Evolutionary conservation across 768 basidiomycete genomes (phyloP).

Genomic region (Pulveroboletus sp.): DNA sequence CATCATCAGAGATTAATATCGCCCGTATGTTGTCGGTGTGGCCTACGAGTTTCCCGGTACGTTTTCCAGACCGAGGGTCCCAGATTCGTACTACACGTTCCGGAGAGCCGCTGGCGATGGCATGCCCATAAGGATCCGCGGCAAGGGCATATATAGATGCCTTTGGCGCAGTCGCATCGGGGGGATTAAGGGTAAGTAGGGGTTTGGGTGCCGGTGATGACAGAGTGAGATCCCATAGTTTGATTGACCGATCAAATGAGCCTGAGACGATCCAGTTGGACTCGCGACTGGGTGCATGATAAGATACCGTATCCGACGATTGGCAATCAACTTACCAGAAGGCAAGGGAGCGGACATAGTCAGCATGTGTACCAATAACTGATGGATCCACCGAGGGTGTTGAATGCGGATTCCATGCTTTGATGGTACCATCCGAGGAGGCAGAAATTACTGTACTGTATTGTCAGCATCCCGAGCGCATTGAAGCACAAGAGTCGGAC

Average conservation of each 20-base stretch:
- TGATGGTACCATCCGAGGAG: slow-evolving; percentile 92
- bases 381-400: slow-evolving; percentile 54
- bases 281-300: slow-evolving; percentile 49
- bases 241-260: slow-evolving; percentile 91
- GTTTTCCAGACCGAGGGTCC: slow-evolving; percentile 86
- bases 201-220: slow-evolving; percentile 42
- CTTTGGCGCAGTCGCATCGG: slow-evolving; percentile 64
- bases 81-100: slow-evolving; percentile 88
- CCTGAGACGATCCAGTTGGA: slow-evolving; percentile 90
- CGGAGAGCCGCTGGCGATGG: slow-evolving; percentile 86
- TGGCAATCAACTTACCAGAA: slow-evolving; percentile 47
- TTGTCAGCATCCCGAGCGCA: slow-evolving; percentile 6
- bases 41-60: slow-evolving; percentile 83
- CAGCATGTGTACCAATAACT: slow-evolving; percentile 69
- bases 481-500: slow-evolving; percentile 37
- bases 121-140: slow-evolving; percentile 71
- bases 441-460: slow-evolving; percentile 69
- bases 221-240: slow-evolving; percentile 83
- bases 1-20: slow-evolving; percentile 85
- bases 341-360: slow-evolving; percentile 81
- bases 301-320: slow-evolving; percentile 8
- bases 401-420: slow-evolving; percentile 88
- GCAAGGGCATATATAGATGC: slow-evolving; percentile 76
- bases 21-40: slow-evolving; percentile 97
- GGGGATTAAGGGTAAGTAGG: slow-evolving; percentile 61